phyloP scores from a whole-genome alignment of 2,329 filamentous ascomycete species.

The Didymella arachidicola region DNA sequence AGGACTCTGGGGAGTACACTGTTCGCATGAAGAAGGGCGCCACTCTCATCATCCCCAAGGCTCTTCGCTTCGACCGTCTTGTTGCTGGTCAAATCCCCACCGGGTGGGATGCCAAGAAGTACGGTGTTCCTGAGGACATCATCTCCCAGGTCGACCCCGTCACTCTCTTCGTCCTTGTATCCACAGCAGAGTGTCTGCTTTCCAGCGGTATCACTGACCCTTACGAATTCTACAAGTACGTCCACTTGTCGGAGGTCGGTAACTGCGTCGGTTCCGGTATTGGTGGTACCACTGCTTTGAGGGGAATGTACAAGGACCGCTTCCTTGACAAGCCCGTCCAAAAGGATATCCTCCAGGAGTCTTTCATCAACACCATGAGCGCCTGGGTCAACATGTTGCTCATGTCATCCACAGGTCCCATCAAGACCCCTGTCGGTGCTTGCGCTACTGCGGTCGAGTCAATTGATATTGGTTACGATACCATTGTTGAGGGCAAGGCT shows the following conservation, averaged over 20 bases:
- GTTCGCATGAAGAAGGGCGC: constrained; percentile 96
- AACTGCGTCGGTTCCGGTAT: constrained; percentile 99
- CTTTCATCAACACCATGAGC: constrained; percentile 99
- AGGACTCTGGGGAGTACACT: constrained; percentile 91
- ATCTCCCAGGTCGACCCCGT: constrained; percentile 97
- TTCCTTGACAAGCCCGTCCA: constrained; percentile 97
- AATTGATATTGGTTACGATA: constrained; percentile 96
- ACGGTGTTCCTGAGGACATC: constrained; percentile 96
- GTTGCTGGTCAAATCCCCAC: constrained; percentile 97
- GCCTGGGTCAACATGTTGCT: constrained; percentile 99
- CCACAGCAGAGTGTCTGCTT: constrained; percentile 88
- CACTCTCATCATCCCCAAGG: constrained; percentile 94
- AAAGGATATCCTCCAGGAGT: constrained; percentile 98
- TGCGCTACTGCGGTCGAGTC: constrained; percentile 98
- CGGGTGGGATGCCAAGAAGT: constrained; percentile 95
- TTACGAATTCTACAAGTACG: constrained; percentile 99
- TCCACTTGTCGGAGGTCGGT: constrained; percentile 95
- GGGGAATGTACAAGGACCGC: constrained; percentile 98
- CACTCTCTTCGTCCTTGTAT: constrained; percentile 92
- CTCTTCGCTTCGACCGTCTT: constrained; percentile 93
- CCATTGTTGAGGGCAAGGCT: constrained; percentile 97
- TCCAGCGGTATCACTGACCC: constrained; percentile 96
- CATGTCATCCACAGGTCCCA: constrained; percentile 93
- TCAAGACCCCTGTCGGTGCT: constrained; percentile 98
- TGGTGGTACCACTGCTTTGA: constrained; percentile 88